Percentiles rank a stretch among this genome's conserved stretches.
phyloP scores from a whole-genome alignment of 257 asterid genomes.

The Plantago elongata region DNA sequence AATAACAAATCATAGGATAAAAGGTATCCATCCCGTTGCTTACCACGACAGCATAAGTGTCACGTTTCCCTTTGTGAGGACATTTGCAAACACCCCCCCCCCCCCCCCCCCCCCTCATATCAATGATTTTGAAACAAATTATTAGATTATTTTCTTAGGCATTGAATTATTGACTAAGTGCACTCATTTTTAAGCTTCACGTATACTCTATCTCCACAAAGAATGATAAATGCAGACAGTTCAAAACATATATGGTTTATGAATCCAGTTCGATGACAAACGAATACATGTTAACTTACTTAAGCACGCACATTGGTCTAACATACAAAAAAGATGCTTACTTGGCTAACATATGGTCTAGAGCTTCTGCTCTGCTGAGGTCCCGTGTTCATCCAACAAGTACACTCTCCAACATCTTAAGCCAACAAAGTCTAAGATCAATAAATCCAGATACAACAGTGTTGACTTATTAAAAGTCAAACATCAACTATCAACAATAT shows the following conservation, averaged over 20 bases:
- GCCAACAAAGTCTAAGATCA: background rate
- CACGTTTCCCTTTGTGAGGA: slow-evolving; percentile 47
- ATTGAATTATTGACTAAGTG: background rate
- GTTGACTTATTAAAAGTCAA: background rate
- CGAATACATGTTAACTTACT: too few species aligned
- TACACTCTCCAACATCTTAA: slow-evolving; percentile 94
- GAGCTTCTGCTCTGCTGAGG: slow-evolving; percentile 72
- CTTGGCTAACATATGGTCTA: slow-evolving; percentile 62
- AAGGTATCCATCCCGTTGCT: slow-evolving; percentile 6
- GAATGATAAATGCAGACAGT: too few species aligned
- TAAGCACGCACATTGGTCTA: too few species aligned
- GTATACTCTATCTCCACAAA: background rate
- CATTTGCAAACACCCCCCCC: slow-evolving; percentile 63
- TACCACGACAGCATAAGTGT: slow-evolving; percentile 89
- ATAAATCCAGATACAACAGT: background rate
- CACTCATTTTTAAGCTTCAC: background rate
- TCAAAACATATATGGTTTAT: too few species aligned
- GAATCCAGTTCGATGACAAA: background rate
- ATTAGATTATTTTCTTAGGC: background rate
- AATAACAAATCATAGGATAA: background rate
- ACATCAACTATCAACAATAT: background rate
- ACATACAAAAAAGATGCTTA: slow-evolving; percentile 14
- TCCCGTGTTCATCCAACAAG: slow-evolving; percentile 89
- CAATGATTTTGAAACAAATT: slow-evolving; percentile 8
- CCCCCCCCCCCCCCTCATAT: background rate